Evolutionary conservation across 768 basidiomycete genomes (phyloP), one percentile per base, ranked within the genome.

Genomic region (Boletus eberwhitei): DNA sequence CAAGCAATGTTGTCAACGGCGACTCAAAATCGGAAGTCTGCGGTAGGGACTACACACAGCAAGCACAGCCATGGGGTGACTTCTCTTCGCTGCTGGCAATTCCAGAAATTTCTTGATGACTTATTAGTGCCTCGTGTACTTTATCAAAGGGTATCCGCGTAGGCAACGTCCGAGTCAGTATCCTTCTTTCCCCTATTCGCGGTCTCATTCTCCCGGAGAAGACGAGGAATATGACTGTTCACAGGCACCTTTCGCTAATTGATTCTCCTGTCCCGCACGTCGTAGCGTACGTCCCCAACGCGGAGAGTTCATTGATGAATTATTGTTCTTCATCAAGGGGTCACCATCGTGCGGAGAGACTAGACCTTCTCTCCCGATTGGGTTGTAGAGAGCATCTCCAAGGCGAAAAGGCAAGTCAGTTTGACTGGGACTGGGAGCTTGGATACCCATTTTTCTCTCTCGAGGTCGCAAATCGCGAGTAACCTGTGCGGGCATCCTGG

Each of bases 241-340:
- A 52, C 50, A 59, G 64, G 65, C 48, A 58, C 59, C 14, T 48
- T 61, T 67, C 59, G 52, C 16, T n/a, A 40, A 49, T n/a, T 6
- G 65, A 64, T 64, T 55, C 62, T 35, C 62, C 50, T n/a, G 26
- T 57, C 53, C 49, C 53, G 57, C 49, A 54, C 26, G 43, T 24
- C 53, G 35, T 37, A 47, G 45, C 39, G n/a, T 22, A 52, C 32
- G 24, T 44, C 57, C 52, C 51, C 53, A 59, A 54, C 29, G 50
- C 34, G 56, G 54, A 56, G 54, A 26, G 19, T 5, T 35, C n/a
- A 37, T 48, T 51, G 57, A 58, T 59, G 46, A 32, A 11, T 29
- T 32, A 11, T 51, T 31, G 4, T 35, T 24, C 31, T 35, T 31
- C 21, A 39, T 54, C 37, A 26, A 54, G 59, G 58, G 29, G 54